Conservation (phyloP, 306 rosid genomes). For the Castanospermum australe region DNA sequence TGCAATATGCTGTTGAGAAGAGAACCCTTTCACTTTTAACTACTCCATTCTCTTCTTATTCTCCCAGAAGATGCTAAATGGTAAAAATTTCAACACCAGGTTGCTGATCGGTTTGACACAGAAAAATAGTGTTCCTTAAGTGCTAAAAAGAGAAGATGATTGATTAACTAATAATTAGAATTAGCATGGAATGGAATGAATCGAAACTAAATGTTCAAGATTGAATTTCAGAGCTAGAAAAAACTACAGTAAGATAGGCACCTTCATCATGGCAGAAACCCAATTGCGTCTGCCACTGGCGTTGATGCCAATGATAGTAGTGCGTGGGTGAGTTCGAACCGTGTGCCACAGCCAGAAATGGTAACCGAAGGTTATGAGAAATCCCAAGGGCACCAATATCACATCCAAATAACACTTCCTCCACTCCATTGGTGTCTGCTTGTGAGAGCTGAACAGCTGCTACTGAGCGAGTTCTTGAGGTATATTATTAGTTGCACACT, state of each 20-base stretch:
- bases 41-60: neutral
- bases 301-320: constrained; percentile 81
- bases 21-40: neutral
- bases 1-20: neutral
- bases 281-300: constrained; percentile 74
- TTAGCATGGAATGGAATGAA: neutral
- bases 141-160: neutral
- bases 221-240: neutral
- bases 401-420: constrained; percentile 83
- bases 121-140: neutral
- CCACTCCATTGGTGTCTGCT: constrained; percentile 75
- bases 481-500: neutral
- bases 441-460: neutral
- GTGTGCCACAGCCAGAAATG: constrained; percentile 83
- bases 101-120: neutral
- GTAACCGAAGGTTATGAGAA: constrained; percentile 53
- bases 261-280: constrained; percentile 87
- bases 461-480: constrained; percentile 2
- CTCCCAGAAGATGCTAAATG: neutral
- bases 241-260: neutral
- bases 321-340: constrained; percentile 65
- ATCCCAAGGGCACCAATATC: constrained; percentile 73
- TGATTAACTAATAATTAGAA: neutral
- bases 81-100: neutral
- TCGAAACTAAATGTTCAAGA: neutral